Base-by-base conservation (phyloP, 2,329 filamentous ascomycete genomes). In the Fusarium marasasianum region DNA sequence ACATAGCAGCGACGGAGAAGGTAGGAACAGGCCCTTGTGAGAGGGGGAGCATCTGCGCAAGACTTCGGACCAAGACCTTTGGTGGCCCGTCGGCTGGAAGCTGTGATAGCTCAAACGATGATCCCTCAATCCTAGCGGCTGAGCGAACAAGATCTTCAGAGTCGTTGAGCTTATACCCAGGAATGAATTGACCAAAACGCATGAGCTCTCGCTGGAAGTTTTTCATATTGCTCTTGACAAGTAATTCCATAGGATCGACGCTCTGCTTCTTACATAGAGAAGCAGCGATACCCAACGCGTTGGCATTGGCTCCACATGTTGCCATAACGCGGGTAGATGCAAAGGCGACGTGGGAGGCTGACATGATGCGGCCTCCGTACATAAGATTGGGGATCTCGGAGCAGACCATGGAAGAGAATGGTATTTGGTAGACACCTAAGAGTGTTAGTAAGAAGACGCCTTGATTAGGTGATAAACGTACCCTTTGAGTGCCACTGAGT, bases 401-500 rank as follows among this genome's bases (percentile, higher is more conserved):
- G 50, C 66, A 69, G 1, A 69, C 38, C 66, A 69, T 69, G 0
- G 64, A 69, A 0, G 64, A 69, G 18, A 69, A 69, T 2, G 66
- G 66, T 15, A 69, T 69, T 43, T 69, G 66, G 15, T 69, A 69
- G 12, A 69, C 64, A 0, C 66, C 66, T 69, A 2, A 0, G 7
- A 14, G 2, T 13, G 13, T 69, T 1, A 69, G 37, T 20, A 5
- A 7, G 6, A 10, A 1, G 0, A 12, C 0, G 9, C 0, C 5
- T 0, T 11, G 20, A 1, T 24, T 1, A 0, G 3, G 1, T 6
- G 3, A 10, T 2, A 2, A 35, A 13, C 2, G 24, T 22, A 69
- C 66, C 66, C 31, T 69, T 69, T 22, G 66, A 69, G 29, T 69
- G 66, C 66, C 66, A 69, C 11, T 69, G 66, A 1, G 66, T 69